These are phyloP conservation scores for Pelagomonas calceolata DNA, from an alignment of 108 stramenopile species.

Conservation along the genomic window DNA sequence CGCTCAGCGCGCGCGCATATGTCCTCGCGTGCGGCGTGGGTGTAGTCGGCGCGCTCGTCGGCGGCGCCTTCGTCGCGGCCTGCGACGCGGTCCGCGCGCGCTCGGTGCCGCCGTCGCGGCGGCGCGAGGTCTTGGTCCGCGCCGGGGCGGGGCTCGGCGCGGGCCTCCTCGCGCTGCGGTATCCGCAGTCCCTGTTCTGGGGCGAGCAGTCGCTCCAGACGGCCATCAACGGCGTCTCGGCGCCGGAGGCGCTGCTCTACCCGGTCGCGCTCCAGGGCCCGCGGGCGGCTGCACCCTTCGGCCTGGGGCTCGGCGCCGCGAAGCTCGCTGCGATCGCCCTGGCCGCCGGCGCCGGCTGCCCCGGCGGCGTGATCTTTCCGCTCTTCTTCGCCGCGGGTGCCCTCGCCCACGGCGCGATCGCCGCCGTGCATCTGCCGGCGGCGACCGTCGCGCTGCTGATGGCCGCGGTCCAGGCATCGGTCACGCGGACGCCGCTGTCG, in stretches of 20 bases:
- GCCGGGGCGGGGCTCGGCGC: conserved; percentile 21
- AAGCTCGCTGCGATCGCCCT: conserved; percentile 48
- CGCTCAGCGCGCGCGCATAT: conserved; percentile 31
- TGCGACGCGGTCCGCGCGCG: too few relatives aligned
- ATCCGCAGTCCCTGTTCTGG: conserved; percentile 45
- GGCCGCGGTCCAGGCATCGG: conserved; percentile 49
- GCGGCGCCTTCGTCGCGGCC: conserved; percentile 37
- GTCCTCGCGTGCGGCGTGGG: conserved; percentile 28
- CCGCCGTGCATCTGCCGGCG: conserved; percentile 16
- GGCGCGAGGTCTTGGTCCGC: too few relatives aligned
- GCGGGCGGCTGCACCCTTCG: conserved; percentile 34
- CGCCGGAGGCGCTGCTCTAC: conserved; percentile 33
- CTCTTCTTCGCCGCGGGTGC: conserved; percentile 29
- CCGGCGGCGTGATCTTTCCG: conserved; percentile 44
- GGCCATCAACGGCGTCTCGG: conserved; percentile 38
- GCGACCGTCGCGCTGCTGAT: conserved; percentile 44
- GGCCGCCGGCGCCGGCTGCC: conserved; percentile 41
- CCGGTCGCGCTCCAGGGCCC: conserved; percentile 27
- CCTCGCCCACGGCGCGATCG: conserved; percentile 23
- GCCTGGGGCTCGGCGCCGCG: conserved; percentile 46
- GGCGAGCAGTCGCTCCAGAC: conserved; percentile 43
- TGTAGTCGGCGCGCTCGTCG: conserved; percentile 41
- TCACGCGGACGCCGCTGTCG: conserved; percentile 50
- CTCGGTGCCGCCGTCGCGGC: too few relatives aligned
- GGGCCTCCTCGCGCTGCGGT: conserved; percentile 25